A percentile compares a stretch with the other conserved stretches of the same genome.
Conservation (phyloP, 176 grass and related monocot species). For the Eragrostis curvula region DNA sequence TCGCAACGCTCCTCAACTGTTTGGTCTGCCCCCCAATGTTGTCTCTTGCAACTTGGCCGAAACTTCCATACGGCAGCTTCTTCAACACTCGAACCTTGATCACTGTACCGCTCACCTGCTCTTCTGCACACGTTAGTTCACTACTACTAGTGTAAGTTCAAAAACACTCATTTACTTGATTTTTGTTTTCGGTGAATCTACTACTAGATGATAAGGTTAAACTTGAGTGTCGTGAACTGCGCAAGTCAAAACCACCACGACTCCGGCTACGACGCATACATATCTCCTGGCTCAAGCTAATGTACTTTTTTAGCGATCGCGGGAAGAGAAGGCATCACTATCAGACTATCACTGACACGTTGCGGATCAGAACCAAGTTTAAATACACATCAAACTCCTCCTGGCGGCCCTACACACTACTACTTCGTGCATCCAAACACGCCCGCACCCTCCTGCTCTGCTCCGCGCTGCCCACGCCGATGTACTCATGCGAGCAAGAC, state of each 20-base stretch:
- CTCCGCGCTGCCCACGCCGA: not conserved
- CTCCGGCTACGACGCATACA: not conserved
- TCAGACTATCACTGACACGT: not conserved
- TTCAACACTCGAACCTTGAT: not conserved
- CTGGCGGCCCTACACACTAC: not conserved
- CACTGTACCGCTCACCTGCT: not conserved
- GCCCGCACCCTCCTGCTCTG: not conserved
- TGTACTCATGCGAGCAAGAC: constrained; percentile 46
- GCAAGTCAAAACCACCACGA: constrained; percentile 46
- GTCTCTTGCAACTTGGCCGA: constrained; percentile 15
- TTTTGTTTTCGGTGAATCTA: too few species aligned
- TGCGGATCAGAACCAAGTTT: not conserved
- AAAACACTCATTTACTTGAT: too few species aligned
- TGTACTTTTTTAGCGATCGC: not conserved
- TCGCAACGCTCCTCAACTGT: constrained; percentile 44
- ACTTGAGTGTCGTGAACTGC: not conserved
- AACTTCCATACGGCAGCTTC: not conserved
- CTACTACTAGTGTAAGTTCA: not conserved
- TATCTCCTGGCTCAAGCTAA: not conserved
- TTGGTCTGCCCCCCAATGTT: constrained; percentile 4
- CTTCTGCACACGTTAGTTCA: not conserved
- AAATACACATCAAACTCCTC: not conserved
- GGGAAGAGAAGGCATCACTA: too few species aligned
- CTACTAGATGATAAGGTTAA: constrained; percentile 20
- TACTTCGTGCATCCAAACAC: not conserved